Evolutionary conservation across 1,284 basidiomycete species (phyloP).

Genomic region (Ceratobasidium sp.): DNA sequence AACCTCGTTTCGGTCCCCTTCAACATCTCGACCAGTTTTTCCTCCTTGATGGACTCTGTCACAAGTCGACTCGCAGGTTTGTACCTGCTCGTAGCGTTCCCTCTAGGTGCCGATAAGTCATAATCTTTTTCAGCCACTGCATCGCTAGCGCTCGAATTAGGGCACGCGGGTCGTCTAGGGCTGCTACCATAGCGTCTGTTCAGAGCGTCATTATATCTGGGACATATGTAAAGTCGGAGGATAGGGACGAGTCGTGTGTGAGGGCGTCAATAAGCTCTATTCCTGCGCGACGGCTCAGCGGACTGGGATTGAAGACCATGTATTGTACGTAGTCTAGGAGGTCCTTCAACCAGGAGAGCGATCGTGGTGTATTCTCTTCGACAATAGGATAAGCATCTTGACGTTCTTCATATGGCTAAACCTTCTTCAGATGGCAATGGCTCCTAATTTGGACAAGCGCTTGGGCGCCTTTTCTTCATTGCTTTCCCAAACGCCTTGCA

Average conservation of each 20-base stretch:
- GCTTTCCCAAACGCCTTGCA: not conserved
- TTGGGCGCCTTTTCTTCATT: constrained; percentile 10
- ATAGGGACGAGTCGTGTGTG: constrained; percentile 4
- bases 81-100: not conserved
- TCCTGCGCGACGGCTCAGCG: constrained; percentile 29
- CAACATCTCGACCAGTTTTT: constrained; percentile 20
- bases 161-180: constrained; percentile 8
- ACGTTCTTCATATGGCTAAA: constrained; percentile 27
- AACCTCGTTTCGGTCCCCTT: constrained; percentile 23
- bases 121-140: constrained; percentile 14
- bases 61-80: constrained; percentile 16
- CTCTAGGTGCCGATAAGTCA: constrained; percentile 10
- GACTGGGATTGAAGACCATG: not conserved
- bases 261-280: constrained; percentile 13
- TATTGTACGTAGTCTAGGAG: constrained; percentile 21
- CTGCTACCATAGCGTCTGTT: not conserved
- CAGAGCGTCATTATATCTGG: constrained; percentile 20
- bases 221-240: constrained; percentile 1
- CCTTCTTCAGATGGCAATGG: constrained; percentile 25
- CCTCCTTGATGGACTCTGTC: not conserved
- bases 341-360: not conserved
- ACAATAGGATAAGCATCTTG: constrained; percentile 3
- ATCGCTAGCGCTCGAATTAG: constrained; percentile 18
- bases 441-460: constrained; percentile 2
- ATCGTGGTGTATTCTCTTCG: constrained; percentile 15